phyloP scores from a whole-genome alignment of 2,329 filamentous ascomycete genomes.

The Fusarium dimerum region DNA sequence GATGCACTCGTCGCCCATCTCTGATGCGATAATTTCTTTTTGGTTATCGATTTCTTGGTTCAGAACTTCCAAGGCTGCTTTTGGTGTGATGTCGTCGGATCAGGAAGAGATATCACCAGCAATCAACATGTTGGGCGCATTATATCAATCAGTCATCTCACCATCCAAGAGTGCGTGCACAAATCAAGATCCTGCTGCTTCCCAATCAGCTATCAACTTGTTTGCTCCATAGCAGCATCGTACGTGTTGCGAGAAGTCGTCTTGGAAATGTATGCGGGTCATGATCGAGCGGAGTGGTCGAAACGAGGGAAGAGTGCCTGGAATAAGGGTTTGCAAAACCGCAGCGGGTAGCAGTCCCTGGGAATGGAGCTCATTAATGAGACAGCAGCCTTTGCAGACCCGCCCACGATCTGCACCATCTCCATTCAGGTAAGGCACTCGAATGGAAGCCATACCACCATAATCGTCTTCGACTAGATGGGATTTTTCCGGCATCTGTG shows the following conservation, averaged over 20 bases:
- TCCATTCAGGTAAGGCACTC: slow-evolving; percentile 15
- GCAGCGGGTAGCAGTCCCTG: not conserved
- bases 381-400: slow-evolving; percentile 17
- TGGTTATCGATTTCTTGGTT: not conserved
- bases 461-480: not conserved
- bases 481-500: slow-evolving; percentile 4
- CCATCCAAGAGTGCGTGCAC: too few species aligned
- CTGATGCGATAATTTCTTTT: too few species aligned
- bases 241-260: not conserved
- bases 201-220: not conserved
- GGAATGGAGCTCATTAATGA: not conserved
- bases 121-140: too few species aligned
- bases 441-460: slow-evolving; percentile 20
- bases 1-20: too few species aligned
- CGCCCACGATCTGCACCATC: slow-evolving; percentile 12
- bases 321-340: not conserved
- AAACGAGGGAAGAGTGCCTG: not conserved
- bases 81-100: too few species aligned
- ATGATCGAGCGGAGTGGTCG: not conserved
- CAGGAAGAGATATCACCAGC: too few species aligned
- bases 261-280: not conserved
- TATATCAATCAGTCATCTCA: not conserved
- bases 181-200: not conserved
- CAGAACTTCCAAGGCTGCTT: too few species aligned
- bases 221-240: not conserved